Conservation (phyloP, 1,139 yeast genomes). For the Blastobotrys apis region DNA sequence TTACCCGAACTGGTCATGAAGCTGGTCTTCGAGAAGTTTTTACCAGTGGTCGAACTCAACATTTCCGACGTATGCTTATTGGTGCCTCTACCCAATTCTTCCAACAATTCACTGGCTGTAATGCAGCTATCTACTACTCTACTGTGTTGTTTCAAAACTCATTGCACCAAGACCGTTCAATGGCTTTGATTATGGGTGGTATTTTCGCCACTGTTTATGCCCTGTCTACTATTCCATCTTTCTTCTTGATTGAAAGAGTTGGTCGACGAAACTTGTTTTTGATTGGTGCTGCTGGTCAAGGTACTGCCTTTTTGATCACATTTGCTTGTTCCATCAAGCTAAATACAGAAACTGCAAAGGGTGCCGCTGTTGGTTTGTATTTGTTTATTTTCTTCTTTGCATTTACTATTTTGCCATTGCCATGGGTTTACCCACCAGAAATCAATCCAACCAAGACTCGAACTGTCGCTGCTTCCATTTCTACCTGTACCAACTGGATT, state of each 20-base stretch:
- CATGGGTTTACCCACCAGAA: slow-evolving; percentile 36
- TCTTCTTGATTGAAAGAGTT: slow-evolving; percentile 49
- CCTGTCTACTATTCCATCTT: slow-evolving; percentile 49
- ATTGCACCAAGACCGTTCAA: slow-evolving; percentile 46
- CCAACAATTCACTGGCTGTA: slow-evolving; percentile 65
- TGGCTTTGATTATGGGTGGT: slow-evolving; percentile 55
- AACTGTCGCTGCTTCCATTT: slow-evolving; percentile 48
- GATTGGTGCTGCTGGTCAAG: slow-evolving; percentile 43
- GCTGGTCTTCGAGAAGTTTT: slow-evolving; percentile 34
- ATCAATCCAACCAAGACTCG: slow-evolving; percentile 56
- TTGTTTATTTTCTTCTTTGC: slow-evolving; percentile 54
- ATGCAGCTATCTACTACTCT: slow-evolving; percentile 50
- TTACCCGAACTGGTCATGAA: slow-evolving; percentile 26
- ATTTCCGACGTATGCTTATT: slow-evolving; percentile 37
- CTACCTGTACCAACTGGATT: slow-evolving; percentile 54
- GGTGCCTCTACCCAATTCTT: slow-evolving; percentile 54
- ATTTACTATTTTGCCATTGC: slow-evolving; percentile 50
- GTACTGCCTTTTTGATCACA: slow-evolving; percentile 64
- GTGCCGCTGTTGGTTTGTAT: slow-evolving; percentile 52
- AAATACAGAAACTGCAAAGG: slow-evolving; percentile 36
- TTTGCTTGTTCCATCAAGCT: slow-evolving; percentile 52
- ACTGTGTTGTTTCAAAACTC: slow-evolving; percentile 43
- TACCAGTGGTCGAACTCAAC: slow-evolving; percentile 48
- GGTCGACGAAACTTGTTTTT: slow-evolving; percentile 62
- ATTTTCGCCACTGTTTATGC: slow-evolving; percentile 51